A percentile compares a stretch with the other conserved stretches of the same genome.
Conservation (phyloP, 169 alveolate genomes). For the Perkinsus chesapeaki region DNA sequence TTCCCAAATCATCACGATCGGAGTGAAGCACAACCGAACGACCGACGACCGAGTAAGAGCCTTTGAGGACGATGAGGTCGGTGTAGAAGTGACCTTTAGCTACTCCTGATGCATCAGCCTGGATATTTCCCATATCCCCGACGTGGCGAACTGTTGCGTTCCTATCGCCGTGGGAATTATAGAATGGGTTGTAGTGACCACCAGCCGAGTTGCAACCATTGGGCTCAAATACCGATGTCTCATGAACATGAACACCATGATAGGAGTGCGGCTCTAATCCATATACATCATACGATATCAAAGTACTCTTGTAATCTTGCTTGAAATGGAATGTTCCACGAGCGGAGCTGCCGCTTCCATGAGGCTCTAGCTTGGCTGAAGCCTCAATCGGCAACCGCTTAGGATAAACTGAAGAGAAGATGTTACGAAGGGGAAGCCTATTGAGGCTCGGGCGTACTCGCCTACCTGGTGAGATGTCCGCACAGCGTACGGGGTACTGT, state of each 20-base stretch:
- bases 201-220: neutral
- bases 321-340: neutral
- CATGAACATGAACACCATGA: neutral
- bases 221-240: neutral
- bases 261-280: neutral
- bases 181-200: conserved; percentile 4
- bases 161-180: neutral
- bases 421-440: neutral
- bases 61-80: neutral
- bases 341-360: neutral
- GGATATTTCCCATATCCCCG: neutral
- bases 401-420: neutral
- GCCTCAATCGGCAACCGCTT: neutral
- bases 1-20: neutral
- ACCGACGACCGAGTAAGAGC: neutral
- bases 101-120: neutral
- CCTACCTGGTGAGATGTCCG: neutral
- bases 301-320: neutral
- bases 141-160: neutral
- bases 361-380: neutral
- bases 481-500: neutral
- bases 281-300: neutral
- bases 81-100: neutral
- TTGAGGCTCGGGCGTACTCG: neutral
- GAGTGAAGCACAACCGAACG: neutral